Percentiles rank a stretch among this genome's conserved stretches.
Conservation (phyloP, 768 basidiomycete genomes). For the Lactifluus echinatus region DNA sequence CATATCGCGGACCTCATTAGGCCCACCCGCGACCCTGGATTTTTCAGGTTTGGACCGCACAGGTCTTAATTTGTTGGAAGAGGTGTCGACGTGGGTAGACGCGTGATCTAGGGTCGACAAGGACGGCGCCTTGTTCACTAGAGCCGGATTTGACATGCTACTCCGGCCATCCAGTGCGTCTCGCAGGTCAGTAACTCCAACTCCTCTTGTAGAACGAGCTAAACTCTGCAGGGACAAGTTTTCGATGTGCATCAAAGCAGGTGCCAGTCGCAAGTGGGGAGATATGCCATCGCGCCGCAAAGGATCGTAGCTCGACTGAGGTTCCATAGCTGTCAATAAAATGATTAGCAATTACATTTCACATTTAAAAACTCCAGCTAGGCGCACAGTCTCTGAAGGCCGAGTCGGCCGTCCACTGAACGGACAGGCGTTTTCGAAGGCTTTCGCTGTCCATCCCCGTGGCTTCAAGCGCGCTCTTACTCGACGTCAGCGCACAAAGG, state of each 20-base stretch:
- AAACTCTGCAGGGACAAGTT: slow-evolving; percentile 84
- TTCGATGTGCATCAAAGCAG: slow-evolving; percentile 84
- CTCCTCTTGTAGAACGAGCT: slow-evolving; percentile 64
- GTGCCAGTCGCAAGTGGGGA: slow-evolving; percentile 72
- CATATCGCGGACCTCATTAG: slow-evolving; percentile 73
- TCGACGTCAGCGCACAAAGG: slow-evolving; percentile 1
- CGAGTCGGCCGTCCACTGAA: slow-evolving; percentile 60
- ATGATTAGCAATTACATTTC: not conserved
- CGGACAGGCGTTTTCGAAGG: slow-evolving; percentile 14
- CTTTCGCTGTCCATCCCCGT: slow-evolving; percentile 17
- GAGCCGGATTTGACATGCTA: slow-evolving; percentile 70
- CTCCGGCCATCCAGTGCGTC: slow-evolving; percentile 83
- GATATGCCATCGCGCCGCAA: slow-evolving; percentile 62
- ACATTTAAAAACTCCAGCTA: not conserved
- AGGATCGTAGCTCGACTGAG: slow-evolving; percentile 42
- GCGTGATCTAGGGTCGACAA: slow-evolving; percentile 69
- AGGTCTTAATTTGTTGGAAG: slow-evolving; percentile 38
- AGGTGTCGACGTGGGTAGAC: slow-evolving; percentile 33
- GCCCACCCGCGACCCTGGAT: slow-evolving; percentile 39
- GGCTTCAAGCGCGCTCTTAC: slow-evolving; percentile 11
- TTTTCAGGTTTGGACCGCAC: slow-evolving; percentile 48
- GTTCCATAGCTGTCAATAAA: slow-evolving; percentile 43
- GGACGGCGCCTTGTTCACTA: slow-evolving; percentile 55
- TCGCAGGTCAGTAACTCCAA: slow-evolving; percentile 81
- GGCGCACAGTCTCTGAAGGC: slow-evolving; percentile 71